Evolutionary conservation across 2,329 filamentous ascomycete species (phyloP).

Genomic region (Pyricularia pennisetigena): DNA sequence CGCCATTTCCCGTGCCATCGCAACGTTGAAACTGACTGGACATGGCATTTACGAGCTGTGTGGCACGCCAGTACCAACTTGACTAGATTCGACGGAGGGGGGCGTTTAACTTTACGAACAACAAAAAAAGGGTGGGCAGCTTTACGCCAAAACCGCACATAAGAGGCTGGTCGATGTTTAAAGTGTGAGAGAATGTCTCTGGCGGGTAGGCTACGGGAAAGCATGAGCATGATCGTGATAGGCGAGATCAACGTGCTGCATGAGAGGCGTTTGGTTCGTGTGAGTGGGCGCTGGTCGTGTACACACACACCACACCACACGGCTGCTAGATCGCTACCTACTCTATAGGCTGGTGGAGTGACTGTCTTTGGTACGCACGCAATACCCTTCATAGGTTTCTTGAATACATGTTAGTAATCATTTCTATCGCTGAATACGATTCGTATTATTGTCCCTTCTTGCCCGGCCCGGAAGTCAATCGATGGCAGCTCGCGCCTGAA

Average conservation of each 20-base stretch:
- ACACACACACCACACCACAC: neutral
- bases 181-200: neutral
- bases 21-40: neutral
- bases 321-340: neutral
- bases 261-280: neutral
- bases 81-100: neutral
- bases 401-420: neutral
- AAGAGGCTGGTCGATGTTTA: neutral
- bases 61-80: neutral
- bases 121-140: neutral
- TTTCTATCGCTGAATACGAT: neutral
- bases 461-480: neutral
- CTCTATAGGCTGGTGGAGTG: neutral
- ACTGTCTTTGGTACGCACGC: neutral
- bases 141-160: neutral
- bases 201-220: neutral
- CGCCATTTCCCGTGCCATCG: neutral
- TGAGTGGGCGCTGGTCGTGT: neutral
- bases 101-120: neutral
- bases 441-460: neutral
- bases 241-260: neutral
- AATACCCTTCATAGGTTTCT: neutral
- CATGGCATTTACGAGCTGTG: neutral
- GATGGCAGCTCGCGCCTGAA: neutral
- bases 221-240: neutral